These are phyloP conservation scores for Inga oerstediana DNA, from an alignment of 306 rosid species.

Conservation along the genomic window DNA sequence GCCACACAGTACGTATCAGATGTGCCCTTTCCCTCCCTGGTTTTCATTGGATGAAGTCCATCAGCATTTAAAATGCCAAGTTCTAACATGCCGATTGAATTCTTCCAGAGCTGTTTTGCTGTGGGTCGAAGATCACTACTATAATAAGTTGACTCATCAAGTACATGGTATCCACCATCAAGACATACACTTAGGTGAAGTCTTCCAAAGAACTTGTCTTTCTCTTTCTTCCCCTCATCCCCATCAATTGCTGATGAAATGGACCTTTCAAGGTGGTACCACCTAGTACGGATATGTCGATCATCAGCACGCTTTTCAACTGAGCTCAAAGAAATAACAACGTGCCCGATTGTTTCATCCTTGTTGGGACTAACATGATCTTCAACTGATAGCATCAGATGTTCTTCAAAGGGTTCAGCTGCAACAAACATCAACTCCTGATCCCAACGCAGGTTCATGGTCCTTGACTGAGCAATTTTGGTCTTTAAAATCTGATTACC, in stretches of 20 bases:
- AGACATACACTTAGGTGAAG: slow-evolving; percentile 79
- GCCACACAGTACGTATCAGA: slow-evolving; percentile 93
- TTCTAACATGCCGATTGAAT: slow-evolving; percentile 74
- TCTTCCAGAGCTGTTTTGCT: slow-evolving; percentile 86
- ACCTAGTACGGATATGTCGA: slow-evolving; percentile 50
- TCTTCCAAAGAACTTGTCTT: slow-evolving; percentile 63
- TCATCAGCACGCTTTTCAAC: slow-evolving; percentile 87
- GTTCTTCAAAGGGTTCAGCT: slow-evolving; percentile 91
- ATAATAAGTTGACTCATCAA: slow-evolving; percentile 84
- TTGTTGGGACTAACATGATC: slow-evolving; percentile 72
- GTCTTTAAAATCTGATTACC: slow-evolving; percentile 74
- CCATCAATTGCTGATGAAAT: slow-evolving; percentile 75
- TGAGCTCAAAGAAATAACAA: slow-evolving; percentile 54
- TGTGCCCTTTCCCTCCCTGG: slow-evolving; percentile 72
- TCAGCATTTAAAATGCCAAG: slow-evolving; percentile 74
- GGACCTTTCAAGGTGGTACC: slow-evolving; percentile 69
- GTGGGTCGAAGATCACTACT: slow-evolving; percentile 91
- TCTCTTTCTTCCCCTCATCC: slow-evolving; percentile 48
- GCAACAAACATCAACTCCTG: slow-evolving; percentile 86
- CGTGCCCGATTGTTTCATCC: slow-evolving; percentile 71
- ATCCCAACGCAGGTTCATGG: slow-evolving; percentile 63
- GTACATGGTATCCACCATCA: slow-evolving; percentile 97
- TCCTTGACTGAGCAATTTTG: slow-evolving; percentile 57
- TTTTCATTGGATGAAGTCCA: slow-evolving; percentile 82
- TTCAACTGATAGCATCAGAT: slow-evolving; percentile 67